Conservation (phyloP, 768 basidiomycete genomes). For the Tremella fuciformis region DNA sequence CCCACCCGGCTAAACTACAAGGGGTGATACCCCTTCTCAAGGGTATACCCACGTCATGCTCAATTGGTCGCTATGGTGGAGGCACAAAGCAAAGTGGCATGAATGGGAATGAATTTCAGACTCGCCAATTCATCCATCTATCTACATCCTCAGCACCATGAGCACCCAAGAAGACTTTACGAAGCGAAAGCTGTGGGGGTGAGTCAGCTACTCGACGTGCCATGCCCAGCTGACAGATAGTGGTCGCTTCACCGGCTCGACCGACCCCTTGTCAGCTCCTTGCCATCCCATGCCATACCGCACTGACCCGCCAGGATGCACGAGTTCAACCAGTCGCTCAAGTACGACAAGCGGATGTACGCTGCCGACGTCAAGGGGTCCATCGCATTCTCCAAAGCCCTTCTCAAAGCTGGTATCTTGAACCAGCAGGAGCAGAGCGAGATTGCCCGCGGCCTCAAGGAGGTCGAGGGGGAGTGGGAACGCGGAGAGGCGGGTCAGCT, state of each 20-base stretch:
- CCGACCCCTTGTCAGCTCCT: conserved; percentile 72
- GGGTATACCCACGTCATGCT: no score
- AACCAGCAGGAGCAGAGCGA: conserved; percentile 70
- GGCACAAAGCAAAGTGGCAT: no score
- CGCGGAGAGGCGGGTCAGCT: conserved; percentile 60
- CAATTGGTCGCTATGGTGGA: no score
- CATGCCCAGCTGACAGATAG: conserved; percentile 47
- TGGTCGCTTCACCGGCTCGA: conserved; percentile 81
- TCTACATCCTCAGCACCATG: conserved; percentile 8
- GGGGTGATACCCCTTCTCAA: no score
- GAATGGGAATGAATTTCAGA: background rate
- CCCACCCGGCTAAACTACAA: no score
- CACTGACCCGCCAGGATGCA: conserved; percentile 68
- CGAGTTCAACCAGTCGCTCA: conserved; percentile 92
- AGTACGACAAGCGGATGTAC: conserved; percentile 92
- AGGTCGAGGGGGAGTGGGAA: conserved; percentile 81
- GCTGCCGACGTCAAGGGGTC: conserved; percentile 87
- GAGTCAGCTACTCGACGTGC: conserved; percentile 9
- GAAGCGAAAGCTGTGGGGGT: conserved; percentile 46
- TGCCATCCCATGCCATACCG: conserved; percentile 12
- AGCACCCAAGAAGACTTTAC: conserved; percentile 25
- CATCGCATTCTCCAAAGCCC: conserved; percentile 89
- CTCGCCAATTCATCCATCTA: conserved; percentile 9
- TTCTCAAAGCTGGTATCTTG: conserved; percentile 74
- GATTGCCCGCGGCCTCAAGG: conserved; percentile 64